Percentiles rank a stretch among this genome's conserved stretches.
Conservation (phyloP, 768 basidiomycete genomes). For the Austroboletus festivus region DNA sequence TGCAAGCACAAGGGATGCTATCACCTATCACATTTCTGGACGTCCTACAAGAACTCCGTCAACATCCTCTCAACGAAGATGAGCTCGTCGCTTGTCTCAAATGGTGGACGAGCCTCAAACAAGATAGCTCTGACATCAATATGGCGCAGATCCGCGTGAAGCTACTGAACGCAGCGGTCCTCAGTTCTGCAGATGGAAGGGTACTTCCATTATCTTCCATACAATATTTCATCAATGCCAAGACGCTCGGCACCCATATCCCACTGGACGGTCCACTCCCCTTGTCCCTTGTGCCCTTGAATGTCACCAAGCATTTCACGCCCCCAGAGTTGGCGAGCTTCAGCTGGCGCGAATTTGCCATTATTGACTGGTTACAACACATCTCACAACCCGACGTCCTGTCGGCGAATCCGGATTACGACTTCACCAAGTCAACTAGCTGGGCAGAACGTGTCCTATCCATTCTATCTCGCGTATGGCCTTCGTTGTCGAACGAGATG, state of each 20-base stretch:
- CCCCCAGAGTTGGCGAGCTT: slow-evolving; percentile 55
- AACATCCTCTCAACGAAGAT: slow-evolving; percentile 61
- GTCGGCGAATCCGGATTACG: slow-evolving; percentile 45
- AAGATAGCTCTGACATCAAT: slow-evolving; percentile 32
- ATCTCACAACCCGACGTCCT: slow-evolving; percentile 48
- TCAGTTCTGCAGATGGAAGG: slow-evolving; percentile 46
- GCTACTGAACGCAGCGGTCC: slow-evolving; percentile 68
- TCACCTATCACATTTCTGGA: slow-evolving; percentile 75
- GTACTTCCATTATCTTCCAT: slow-evolving; percentile 69
- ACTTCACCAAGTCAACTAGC: slow-evolving; percentile 58
- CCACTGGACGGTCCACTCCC: not conserved
- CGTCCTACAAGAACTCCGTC: slow-evolving; percentile 71
- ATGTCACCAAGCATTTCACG: slow-evolving; percentile 43
- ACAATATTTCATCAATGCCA: slow-evolving; percentile 66
- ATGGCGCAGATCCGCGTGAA: slow-evolving; percentile 48
- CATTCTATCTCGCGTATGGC: slow-evolving; percentile 69
- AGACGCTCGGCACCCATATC: slow-evolving; percentile 51
- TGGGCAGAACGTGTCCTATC: slow-evolving; percentile 82
- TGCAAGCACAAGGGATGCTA: slow-evolving; percentile 64
- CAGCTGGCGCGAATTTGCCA: slow-evolving; percentile 71
- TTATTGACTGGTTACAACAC: slow-evolving; percentile 71
- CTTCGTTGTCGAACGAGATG: slow-evolving; percentile 46
- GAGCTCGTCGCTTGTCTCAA: slow-evolving; percentile 78
- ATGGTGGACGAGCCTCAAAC: slow-evolving; percentile 69
- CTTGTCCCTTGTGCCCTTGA: not conserved